Conservation (phyloP, 495 filamentous ascomycete species). For the Hypoxylon crocopeplum region DNA sequence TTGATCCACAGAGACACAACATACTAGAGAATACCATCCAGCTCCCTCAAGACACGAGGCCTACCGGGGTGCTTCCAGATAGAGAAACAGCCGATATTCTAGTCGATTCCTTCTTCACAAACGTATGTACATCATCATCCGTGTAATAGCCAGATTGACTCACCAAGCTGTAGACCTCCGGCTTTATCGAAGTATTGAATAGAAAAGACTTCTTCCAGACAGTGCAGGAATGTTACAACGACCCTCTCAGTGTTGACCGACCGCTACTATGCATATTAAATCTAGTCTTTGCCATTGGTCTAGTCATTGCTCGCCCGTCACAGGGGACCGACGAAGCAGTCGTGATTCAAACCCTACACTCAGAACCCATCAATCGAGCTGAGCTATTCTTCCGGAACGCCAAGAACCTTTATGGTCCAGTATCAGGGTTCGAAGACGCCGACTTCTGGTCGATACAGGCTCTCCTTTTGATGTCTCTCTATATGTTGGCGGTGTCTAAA, state of each 20-base stretch:
- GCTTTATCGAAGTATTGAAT: slow-evolving; percentile 63
- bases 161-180: slow-evolving; percentile 55
- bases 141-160: slow-evolving; percentile 3
- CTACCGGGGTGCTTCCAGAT: slow-evolving; percentile 61
- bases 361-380: slow-evolving; percentile 54
- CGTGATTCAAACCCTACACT: slow-evolving; percentile 59
- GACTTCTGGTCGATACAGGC: slow-evolving; percentile 70
- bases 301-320: slow-evolving; percentile 61
- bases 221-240: slow-evolving; percentile 59
- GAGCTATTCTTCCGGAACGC: slow-evolving; percentile 67
- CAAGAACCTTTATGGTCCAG: slow-evolving; percentile 59
- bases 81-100: slow-evolving; percentile 60
- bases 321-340: slow-evolving; percentile 54
- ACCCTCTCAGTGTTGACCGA: slow-evolving; percentile 57
- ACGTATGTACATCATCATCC: slow-evolving; percentile 49
- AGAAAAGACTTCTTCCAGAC: slow-evolving; percentile 53
- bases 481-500: slow-evolving; percentile 63
- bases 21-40: slow-evolving; percentile 68
- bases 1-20: slow-evolving; percentile 71
- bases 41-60: slow-evolving; percentile 50
- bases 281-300: slow-evolving; percentile 65
- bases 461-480: slow-evolving; percentile 65
- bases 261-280: slow-evolving; percentile 62
- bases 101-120: slow-evolving; percentile 65
- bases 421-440: slow-evolving; percentile 65